Evolutionary conservation across 768 basidiomycete species (phyloP).

Genomic region (Candolleomyces eurysporus): DNA sequence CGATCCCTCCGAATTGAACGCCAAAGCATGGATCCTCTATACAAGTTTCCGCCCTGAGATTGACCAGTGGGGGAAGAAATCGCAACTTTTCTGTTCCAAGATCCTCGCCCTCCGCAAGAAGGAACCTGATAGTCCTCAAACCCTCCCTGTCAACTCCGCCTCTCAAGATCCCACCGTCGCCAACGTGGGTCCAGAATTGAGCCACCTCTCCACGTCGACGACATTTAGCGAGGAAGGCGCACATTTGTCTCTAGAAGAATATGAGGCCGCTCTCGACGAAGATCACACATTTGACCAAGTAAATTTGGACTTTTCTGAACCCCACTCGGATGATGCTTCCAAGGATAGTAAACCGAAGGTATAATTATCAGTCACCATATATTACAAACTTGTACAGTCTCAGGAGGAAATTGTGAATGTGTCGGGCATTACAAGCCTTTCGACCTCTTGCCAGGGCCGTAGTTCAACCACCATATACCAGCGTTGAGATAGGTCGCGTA

Average conservation of each 20-base stretch:
- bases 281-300: slow-evolving; percentile 46
- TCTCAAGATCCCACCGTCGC: neutral
- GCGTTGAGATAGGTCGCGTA: slow-evolving; percentile 70
- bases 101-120: slow-evolving; percentile 61
- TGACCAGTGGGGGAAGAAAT: slow-evolving; percentile 82
- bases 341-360: neutral
- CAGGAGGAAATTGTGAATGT: too few relatives aligned
- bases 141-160: neutral
- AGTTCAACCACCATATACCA: slow-evolving; percentile 59
- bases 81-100: slow-evolving; percentile 64
- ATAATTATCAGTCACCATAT: neutral
- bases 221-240: slow-evolving; percentile 13
- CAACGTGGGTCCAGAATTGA: neutral
- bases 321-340: neutral
- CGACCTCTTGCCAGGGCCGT: neutral
- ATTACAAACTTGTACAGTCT: too few relatives aligned
- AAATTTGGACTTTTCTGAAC: slow-evolving; percentile 31
- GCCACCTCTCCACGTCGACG: neutral
- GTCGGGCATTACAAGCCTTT: too few relatives aligned
- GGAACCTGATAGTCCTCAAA: neutral
- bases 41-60: slow-evolving; percentile 82
- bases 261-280: slow-evolving; percentile 49
- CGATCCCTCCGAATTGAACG: slow-evolving; percentile 55
- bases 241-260: slow-evolving; percentile 45
- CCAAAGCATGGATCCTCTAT: slow-evolving; percentile 75